Evolutionary conservation across 2,329 filamentous ascomycete species (phyloP).

Genomic region (Phialophora chinensis): DNA sequence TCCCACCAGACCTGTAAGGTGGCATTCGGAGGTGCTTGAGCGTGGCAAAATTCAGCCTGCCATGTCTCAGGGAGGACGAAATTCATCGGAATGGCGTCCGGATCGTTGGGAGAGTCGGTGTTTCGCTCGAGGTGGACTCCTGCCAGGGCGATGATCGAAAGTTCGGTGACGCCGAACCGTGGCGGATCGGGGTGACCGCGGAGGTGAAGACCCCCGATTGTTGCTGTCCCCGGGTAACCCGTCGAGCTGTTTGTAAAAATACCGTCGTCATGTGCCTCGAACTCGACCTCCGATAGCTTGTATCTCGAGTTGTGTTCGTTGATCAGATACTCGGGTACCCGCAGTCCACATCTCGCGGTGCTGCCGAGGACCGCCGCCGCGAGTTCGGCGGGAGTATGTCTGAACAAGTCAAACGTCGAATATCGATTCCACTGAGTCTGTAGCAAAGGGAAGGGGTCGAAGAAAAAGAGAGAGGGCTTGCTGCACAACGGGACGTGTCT

Average conservation of each 20-base stretch:
- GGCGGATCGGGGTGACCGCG: neutral
- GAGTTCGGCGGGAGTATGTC: neutral
- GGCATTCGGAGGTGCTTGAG: neutral
- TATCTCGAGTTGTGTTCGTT: neutral
- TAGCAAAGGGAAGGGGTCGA: neutral
- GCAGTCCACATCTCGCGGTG: neutral
- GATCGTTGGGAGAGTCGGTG: neutral
- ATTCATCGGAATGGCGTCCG: neutral
- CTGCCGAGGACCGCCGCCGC: neutral
- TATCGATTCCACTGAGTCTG: neutral
- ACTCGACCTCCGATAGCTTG: neutral
- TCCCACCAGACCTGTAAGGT: neutral
- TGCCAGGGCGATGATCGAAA: neutral
- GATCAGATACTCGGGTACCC: neutral
- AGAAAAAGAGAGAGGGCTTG: neutral
- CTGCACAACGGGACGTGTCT: neutral
- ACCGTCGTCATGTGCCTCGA: neutral
- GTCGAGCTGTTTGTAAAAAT: neutral
- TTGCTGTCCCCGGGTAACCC: neutral
- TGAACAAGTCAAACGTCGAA: neutral
- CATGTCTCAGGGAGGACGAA: neutral
- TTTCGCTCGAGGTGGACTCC: neutral
- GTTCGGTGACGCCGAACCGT: neutral
- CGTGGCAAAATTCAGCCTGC: neutral
- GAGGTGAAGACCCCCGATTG: neutral